These are phyloP conservation scores for Syzygium syzygioides DNA, from an alignment of 441 rosid species.

Conservation along the genomic window DNA sequence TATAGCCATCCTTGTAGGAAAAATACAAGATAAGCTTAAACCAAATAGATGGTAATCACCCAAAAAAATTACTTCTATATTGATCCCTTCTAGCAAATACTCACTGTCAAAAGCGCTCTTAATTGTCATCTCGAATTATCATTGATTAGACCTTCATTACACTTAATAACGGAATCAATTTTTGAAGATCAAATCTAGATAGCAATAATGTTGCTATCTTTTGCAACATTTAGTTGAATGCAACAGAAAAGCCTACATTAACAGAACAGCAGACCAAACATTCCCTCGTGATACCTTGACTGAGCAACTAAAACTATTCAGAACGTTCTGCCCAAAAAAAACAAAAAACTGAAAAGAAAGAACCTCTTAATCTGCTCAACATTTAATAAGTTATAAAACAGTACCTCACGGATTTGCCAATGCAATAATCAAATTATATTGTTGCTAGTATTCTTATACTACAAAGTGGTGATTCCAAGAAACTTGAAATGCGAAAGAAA, in stretches of 20 bases:
- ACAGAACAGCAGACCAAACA: not conserved
- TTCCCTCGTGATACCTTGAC: not conserved
- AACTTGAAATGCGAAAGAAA: not conserved
- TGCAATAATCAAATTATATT: not conserved
- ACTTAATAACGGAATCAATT: not conserved
- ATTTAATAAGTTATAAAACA: not conserved
- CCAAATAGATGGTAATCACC: not conserved
- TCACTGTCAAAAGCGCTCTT: not conserved
- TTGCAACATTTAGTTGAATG: not conserved
- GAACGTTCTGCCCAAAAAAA: not conserved
- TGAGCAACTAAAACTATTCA: not conserved
- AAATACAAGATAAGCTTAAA: not conserved
- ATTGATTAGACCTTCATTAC: not conserved
- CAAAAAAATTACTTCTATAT: not conserved
- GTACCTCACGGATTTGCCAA: not conserved
- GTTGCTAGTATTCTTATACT: not conserved
- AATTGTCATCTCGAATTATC: not conserved
- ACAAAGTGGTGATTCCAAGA: not conserved
- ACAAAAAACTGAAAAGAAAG: not conserved
- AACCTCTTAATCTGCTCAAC: not conserved
- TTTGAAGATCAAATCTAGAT: not conserved
- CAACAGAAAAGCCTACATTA: not conserved
- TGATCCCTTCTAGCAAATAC: not conserved
- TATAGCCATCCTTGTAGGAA: not conserved
- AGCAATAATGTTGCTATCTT: not conserved